Conservation (phyloP, 2,329 filamentous ascomycete species). For the Scytalidium lignicola region DNA sequence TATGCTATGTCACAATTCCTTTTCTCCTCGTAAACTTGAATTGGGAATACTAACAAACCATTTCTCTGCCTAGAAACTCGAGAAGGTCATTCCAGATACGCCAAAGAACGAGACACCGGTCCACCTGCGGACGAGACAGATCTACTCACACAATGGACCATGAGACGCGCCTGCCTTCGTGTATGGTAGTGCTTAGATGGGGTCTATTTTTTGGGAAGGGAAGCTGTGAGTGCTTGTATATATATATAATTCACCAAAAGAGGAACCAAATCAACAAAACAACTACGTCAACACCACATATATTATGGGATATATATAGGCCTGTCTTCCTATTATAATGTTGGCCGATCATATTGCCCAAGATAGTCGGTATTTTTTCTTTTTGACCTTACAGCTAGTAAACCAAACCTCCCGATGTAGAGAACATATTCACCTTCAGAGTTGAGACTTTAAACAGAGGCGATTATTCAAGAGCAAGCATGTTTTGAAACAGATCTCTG, state of each 20-base stretch:
- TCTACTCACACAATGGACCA: conserved; percentile 30
- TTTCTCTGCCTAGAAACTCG: conserved; percentile 58
- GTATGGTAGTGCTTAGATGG: background rate
- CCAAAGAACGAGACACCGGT: conserved; percentile 66
- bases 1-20: background rate
- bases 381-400: too few species aligned
- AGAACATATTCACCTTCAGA: too few species aligned
- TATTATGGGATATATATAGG: too few species aligned
- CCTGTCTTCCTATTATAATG: too few species aligned
- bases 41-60: background rate
- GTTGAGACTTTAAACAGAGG: too few species aligned
- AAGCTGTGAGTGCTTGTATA: background rate
- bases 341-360: too few species aligned
- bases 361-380: too few species aligned
- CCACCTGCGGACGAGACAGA: conserved; percentile 63
- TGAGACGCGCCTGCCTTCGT: too few species aligned
- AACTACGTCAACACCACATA: too few species aligned
- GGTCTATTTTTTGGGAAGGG: background rate
- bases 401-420: too few species aligned
- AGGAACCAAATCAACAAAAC: background rate
- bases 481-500: too few species aligned
- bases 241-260: background rate
- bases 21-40: background rate
- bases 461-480: too few species aligned
- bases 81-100: conserved; percentile 74